Conservation (phyloP, 345 rosid species). For the Brassica rapa region DNA sequence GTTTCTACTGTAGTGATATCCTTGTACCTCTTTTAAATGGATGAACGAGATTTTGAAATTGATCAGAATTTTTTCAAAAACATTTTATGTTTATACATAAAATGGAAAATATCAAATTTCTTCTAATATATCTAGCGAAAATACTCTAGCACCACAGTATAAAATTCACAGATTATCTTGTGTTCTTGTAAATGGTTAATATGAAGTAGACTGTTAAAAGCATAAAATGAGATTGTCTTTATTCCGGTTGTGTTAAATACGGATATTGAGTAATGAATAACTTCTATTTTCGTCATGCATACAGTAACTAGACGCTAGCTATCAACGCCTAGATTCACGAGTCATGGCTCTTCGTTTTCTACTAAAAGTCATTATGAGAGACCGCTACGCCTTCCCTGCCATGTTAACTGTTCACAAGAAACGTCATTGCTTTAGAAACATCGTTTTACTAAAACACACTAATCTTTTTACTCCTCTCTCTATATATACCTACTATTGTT, state of each 20-base stretch:
- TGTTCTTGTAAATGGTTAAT: not conserved
- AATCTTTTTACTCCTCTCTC: not conserved
- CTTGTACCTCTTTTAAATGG: not conserved
- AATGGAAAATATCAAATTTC: not conserved
- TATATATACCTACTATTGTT: not conserved
- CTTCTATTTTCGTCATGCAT: too few species aligned
- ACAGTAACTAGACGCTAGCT: too few species aligned
- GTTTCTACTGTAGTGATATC: not conserved
- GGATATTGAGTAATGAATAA: not conserved
- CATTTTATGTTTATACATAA: not conserved
- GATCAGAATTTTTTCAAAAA: not conserved
- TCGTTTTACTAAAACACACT: not conserved
- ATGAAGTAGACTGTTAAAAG: not conserved
- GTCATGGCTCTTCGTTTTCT: not conserved
- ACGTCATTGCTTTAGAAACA: not conserved
- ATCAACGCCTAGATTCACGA: not conserved
- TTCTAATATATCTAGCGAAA: not conserved
- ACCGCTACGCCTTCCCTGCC: not conserved
- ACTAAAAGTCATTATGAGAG: not conserved
- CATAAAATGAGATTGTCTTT: not conserved
- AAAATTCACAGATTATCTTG: not conserved
- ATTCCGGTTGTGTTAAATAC: not conserved
- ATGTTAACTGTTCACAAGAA: not conserved
- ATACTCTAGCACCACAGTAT: not conserved
- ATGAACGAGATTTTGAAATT: not conserved